phyloP scores from a whole-genome alignment of 2,329 filamentous ascomycete species.

The Huntiella decipiens region DNA sequence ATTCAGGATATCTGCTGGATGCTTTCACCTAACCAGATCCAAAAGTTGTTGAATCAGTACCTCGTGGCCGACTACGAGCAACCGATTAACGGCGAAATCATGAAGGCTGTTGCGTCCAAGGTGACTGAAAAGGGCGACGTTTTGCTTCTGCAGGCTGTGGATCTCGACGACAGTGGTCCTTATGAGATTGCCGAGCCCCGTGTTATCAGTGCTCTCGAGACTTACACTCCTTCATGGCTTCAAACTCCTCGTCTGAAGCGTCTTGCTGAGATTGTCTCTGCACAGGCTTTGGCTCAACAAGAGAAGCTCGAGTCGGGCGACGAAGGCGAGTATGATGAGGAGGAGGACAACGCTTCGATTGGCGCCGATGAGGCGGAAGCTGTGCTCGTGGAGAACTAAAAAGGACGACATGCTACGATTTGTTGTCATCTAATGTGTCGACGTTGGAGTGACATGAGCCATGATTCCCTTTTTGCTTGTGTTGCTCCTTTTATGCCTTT shows the following conservation, averaged over 20 bases:
- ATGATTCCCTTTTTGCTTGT: background rate
- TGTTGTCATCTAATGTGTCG: conserved; percentile 3
- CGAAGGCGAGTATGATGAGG: conserved; percentile 19
- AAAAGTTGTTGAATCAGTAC: conserved; percentile 97
- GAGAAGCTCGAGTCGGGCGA: conserved; percentile 52
- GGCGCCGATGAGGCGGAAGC: conserved; percentile 11
- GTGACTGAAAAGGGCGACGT: conserved; percentile 98
- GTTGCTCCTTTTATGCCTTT: conserved; percentile 3
- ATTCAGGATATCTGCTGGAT: conserved; percentile 99
- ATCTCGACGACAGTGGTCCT: conserved; percentile 97
- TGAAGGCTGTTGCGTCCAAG: conserved; percentile 94
- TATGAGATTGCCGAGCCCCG: conserved; percentile 97
- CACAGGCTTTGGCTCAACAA: conserved; percentile 89
- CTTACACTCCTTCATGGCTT: conserved; percentile 94
- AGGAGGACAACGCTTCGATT: conserved; percentile 26
- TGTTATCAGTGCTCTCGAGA: conserved; percentile 89
- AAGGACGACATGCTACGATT: background rate
- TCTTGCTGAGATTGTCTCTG: conserved; percentile 92
- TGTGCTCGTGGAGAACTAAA: conserved; percentile 10
- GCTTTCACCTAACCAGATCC: conserved; percentile 96
- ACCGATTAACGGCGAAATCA: conserved; percentile 97
- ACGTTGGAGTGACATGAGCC: background rate
- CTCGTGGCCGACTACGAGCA: conserved; percentile 97
- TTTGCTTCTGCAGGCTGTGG: conserved; percentile 76
- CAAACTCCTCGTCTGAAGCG: conserved; percentile 92